Evolutionary conservation across 345 rosid species (phyloP), one percentile per base, ranked within the genome.

Genomic region (Populus davidiana): DNA sequence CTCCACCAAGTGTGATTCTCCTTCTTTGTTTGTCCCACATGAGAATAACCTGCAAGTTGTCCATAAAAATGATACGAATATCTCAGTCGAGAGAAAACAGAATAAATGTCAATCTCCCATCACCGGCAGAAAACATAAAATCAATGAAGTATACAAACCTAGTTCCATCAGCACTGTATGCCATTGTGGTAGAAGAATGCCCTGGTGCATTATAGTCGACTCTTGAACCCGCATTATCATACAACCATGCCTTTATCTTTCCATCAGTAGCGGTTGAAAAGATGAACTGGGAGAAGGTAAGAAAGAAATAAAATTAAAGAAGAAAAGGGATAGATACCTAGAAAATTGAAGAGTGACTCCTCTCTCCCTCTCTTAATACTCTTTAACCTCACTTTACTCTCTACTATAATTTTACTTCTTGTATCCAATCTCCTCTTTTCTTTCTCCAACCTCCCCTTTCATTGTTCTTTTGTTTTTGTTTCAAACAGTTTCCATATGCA

Each of bases 201-300:
- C 94, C 93, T 10, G 97, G 97, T 47, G 97, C 93, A 86, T 88
- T 90, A 79, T 92, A 92, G 82, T 92, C 97, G 78, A 89, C 94
- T 82, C 93, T 88, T 38, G 94, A 90, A 23, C 97, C 94, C 81
- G 80, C 0, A 67, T 86, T 82, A 76, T 92, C 94, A 83, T 92
- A 92, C 83, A 92, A 69, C 94, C 97, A 92, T 70, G 97, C 97
- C 82, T 92, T 92, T 69, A 90, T 92, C 86, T 92, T 90, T 82
- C 94, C 97, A 83, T 92, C 94, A 43, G 85, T 81, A 29, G 97
- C 90, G 10, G 97, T 89, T 74, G 97, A 89, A 84, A 90, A 92
- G 79, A 92, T 85, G 77, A 92, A 93, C 94, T 91, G 83, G 47
- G 63, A 62, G 41, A 70, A 71, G 44, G n/a, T 36, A 72, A 10